phyloP scores from a whole-genome alignment of 164 flowering plant species.

The Hamamelis virginiana region DNA sequence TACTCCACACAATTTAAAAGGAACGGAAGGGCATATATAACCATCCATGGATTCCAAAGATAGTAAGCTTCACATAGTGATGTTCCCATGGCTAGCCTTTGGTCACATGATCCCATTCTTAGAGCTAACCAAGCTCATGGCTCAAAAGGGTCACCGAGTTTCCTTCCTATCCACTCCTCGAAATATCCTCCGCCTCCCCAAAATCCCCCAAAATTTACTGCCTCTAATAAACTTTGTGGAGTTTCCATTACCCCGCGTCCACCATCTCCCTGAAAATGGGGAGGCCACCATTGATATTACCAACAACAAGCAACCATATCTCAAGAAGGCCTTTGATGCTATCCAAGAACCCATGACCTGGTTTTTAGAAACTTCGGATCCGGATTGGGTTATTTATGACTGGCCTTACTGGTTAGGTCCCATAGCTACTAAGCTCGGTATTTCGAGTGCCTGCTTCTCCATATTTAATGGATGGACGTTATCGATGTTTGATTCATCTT shows the following conservation, averaged over 20 bases:
- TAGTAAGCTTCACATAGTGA: constrained; percentile 14
- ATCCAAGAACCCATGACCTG: background rate
- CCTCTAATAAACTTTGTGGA: background rate
- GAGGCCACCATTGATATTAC: constrained; percentile 6
- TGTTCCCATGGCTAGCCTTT: constrained; percentile 47
- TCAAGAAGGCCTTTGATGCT: background rate
- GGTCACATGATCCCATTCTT: constrained; percentile 45
- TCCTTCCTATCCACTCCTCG: constrained; percentile 33
- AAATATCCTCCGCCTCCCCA: constrained; percentile 32
- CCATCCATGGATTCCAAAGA: no score
- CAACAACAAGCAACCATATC: background rate
- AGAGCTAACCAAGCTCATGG: constrained; percentile 39
- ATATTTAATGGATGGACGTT: background rate
- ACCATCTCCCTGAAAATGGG: background rate
- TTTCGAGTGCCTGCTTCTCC: background rate
- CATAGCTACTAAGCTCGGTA: constrained; percentile 2
- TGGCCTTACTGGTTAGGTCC: constrained; percentile 9
- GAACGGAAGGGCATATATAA: no score
- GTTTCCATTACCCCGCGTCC: constrained; percentile 12
- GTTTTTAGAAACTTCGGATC: background rate
- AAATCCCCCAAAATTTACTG: constrained; percentile 13
- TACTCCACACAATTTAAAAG: no score
- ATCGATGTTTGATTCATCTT: background rate
- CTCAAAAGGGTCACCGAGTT: constrained; percentile 34
- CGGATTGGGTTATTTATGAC: constrained; percentile 28